These are phyloP conservation scores for Jackrogersella minutella DNA, from an alignment of 495 filamentous ascomycete species.

Conservation along the genomic window DNA sequence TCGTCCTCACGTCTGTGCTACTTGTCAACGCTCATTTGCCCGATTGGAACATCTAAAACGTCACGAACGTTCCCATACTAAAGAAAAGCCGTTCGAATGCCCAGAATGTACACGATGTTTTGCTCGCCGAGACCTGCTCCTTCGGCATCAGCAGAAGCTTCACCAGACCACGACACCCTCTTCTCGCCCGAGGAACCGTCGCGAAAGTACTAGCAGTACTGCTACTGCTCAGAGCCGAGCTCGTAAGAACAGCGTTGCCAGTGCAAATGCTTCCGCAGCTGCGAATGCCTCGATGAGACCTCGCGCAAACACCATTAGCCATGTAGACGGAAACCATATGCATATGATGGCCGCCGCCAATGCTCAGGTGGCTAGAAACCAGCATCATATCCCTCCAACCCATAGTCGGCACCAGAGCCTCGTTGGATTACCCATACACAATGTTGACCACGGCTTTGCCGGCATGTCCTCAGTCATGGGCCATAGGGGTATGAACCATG, in stretches of 20 bases:
- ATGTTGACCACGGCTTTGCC: conserved; percentile 63
- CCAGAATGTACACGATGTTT: conserved; percentile 96
- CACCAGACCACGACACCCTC: conserved; percentile 96
- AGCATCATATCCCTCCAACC: conserved; percentile 59
- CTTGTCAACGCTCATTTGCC: conserved; percentile 92
- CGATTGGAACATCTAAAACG: conserved; percentile 96
- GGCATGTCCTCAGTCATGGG: conserved; percentile 75
- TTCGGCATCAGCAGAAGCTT: conserved; percentile 98
- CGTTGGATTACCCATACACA: conserved; percentile 68
- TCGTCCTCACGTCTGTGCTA: conserved; percentile 91
- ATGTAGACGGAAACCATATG: conserved; percentile 82
- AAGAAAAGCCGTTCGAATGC: conserved; percentile 99
- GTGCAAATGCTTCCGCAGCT: conserved; percentile 56
- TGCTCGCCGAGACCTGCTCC: conserved; percentile 87
- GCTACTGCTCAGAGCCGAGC: conserved; percentile 72
- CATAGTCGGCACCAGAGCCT: conserved; percentile 73
- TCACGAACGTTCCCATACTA: conserved; percentile 97
- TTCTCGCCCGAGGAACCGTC: conserved; percentile 81
- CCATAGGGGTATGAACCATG: conserved; percentile 68
- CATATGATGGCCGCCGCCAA: conserved; percentile 70
- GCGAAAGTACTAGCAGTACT: conserved; percentile 85
- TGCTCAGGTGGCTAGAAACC: conserved; percentile 59
- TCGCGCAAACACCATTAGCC: conserved; percentile 95
- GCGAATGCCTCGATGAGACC: conserved; percentile 76
- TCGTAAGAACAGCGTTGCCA: conserved; percentile 90